Evolutionary conservation across 306 rosid genomes (phyloP), one percentile per base, ranked within the genome.

Genomic region (Adenanthera pavonina): DNA sequence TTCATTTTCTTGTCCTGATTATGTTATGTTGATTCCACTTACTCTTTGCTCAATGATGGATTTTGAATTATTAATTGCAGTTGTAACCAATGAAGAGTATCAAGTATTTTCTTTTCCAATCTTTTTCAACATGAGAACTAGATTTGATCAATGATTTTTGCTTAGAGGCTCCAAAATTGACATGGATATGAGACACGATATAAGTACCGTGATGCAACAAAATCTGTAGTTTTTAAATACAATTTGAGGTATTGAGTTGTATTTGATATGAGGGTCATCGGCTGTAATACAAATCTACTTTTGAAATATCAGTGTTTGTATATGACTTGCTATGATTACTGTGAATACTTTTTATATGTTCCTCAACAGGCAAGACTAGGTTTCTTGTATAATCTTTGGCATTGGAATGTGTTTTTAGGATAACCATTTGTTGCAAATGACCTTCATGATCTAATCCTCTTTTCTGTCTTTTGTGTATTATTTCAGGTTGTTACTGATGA

Each of bases 401-500:
- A 30, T 13, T 11, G 38, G 8, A 34, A 19, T 40, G n/a, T 54
- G 30, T 46, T 76, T 66, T 41, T 8, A 33, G 57, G 47, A 2
- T 74, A 69, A 57, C 38, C 56, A 38, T 15, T 64, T 41, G 47
- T 69, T 59, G 60, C 65, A 30, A 51, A 40, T 62, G 83, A 69
- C 30, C 43, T 75, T 1, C 64, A 17, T 76, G 51, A 12, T 82
- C 69, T 81, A 82, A 79, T 81, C 59, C 67, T 73, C 35, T 49
- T 72, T 80, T 79, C 19, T 16, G 49, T 20, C 15, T 78, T 59
- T 56, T 83, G 72, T 68, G 76, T 79, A 52, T 78, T 56, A 79
- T 84, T 89, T 53, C 97, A 96, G 99, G 94, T 92, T 80, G 72
- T 96, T 68, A 89, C 92, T 88, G 95, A 92, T 76, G 99, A 96